A percentile compares a stretch with the other conserved stretches of the same genome.
phyloP scores from a whole-genome alignment of 371 early-diverging fungal genomes.

The Amoeboaphelidium occidentale region DNA sequence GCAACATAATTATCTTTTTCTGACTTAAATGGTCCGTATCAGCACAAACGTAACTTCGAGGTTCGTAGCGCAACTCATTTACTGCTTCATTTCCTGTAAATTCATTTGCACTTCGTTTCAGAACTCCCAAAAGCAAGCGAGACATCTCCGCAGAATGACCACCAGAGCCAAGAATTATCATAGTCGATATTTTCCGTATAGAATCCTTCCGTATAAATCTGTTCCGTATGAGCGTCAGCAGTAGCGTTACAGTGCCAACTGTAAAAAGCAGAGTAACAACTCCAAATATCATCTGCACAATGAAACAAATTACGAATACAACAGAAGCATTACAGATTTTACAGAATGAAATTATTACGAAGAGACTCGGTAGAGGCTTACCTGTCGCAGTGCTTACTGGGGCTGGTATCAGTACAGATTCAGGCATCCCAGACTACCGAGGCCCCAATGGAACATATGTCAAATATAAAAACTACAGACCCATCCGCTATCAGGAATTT shows the following conservation, averaged over 20 bases:
- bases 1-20: neutral
- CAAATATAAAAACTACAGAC: constrained; percentile 28
- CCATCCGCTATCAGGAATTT: constrained; percentile 40
- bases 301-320: too few species aligned
- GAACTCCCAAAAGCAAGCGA: constrained; percentile 23
- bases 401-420: constrained; percentile 48
- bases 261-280: too few species aligned
- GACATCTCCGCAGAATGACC: constrained; percentile 45
- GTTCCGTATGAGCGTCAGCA: too few species aligned
- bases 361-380: too few species aligned
- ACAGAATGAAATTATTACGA: too few species aligned
- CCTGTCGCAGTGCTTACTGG: constrained; percentile 4
- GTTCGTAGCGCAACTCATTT: constrained; percentile 1
- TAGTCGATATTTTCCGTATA: too few species aligned
- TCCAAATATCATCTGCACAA: too few species aligned
- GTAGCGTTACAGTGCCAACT: too few species aligned
- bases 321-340: too few species aligned
- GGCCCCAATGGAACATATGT: neutral
- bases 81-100: constrained; percentile 13
- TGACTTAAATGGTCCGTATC: neutral
- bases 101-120: constrained; percentile 18
- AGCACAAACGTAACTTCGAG: constrained; percentile 3
- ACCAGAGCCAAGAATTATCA: constrained; percentile 8
- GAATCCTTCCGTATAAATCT: too few species aligned
- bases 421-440: constrained; percentile 70